Evolutionary conservation across 2,329 filamentous ascomycete genomes (phyloP).

Genomic region (Cladobotryum protrusum): DNA sequence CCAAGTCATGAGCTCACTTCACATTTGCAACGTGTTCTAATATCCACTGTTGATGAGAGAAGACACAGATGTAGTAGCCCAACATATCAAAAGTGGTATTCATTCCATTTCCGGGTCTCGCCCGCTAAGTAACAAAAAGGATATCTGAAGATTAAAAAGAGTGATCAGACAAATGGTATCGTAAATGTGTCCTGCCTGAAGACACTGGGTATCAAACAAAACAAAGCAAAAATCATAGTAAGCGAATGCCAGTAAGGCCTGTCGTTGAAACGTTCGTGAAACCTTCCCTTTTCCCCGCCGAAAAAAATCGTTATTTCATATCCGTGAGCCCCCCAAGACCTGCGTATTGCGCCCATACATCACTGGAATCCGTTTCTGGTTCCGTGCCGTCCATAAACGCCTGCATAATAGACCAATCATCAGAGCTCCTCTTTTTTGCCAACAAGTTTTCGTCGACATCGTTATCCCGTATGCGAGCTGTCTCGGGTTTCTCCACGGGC

Average conservation of each 20-base stretch:
- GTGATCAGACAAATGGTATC: constrained; percentile 7
- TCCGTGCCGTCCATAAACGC: constrained; percentile 26
- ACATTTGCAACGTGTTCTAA: background rate
- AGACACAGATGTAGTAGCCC: no score
- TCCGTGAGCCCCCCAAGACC: constrained; percentile 41
- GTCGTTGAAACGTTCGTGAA: no score
- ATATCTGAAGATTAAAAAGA: constrained; percentile 6
- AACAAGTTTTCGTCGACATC: constrained; percentile 22
- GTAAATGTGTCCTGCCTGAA: constrained; percentile 7
- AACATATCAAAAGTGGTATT: background rate
- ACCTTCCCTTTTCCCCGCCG: constrained; percentile 1
- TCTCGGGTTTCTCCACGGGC: constrained; percentile 13
- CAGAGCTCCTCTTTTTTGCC: constrained; percentile 21
- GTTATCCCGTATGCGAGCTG: constrained; percentile 14
- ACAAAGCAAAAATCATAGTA: background rate
- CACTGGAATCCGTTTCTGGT: constrained; percentile 13
- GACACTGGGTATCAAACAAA: constrained; percentile 14
- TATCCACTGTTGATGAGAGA: background rate
- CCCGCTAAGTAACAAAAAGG: background rate
- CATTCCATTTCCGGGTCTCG: background rate
- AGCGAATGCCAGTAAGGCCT: background rate
- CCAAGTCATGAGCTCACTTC: constrained; percentile 3
- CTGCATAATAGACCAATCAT: constrained; percentile 34
- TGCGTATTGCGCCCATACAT: constrained; percentile 41
- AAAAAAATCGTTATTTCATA: constrained; percentile 22